Evolutionary conservation across 768 basidiomycete genomes (phyloP), one percentile per base, ranked within the genome.

Genomic region (Suillus cothurnatus): DNA sequence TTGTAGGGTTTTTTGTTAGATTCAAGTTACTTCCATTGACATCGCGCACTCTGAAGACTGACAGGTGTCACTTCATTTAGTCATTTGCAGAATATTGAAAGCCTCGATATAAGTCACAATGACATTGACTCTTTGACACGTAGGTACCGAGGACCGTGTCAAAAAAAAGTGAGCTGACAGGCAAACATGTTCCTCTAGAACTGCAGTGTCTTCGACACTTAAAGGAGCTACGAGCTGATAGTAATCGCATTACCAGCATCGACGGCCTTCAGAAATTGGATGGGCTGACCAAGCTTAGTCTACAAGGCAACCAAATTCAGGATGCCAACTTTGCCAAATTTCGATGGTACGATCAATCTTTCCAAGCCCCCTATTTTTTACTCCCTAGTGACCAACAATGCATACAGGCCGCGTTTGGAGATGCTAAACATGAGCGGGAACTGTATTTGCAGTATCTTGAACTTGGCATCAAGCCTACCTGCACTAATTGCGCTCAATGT

Each of bases 61-160:
- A 92, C 93, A 71, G 86, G 88, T 68, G 80, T 96, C 69, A 95
- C 95, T 39, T 94, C 95, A 31, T 97, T 94, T 78, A 84, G 85
- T 74, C 95, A 98, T 77, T 82, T 99, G 71, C 80, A 83, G 41
- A 92, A 93, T 74, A 83, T 99, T 49, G 94, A 95, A 78, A 87
- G 85, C 71, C 84, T 99, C 72, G 95, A 99, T 79, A 88, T 99
- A 67, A 95, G 94, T 75, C 77, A 87, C 72, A 99, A 99, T 76
- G 86, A 93, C 68, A 84, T 99, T 61, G 94, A 97, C 66, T 93
- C 93, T 9, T 81, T 99, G 64, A 85, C 83, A 58, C 94, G 94
- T 97, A 77, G 79, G 93, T 88, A 45, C 50, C 6, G 39, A 31
- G 26, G 45, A 38, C 12, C 6, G 36, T 59, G 19, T 21, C 58